phyloP scores from a whole-genome alignment of 192 early-diverging fungal genomes.

The Linnemannia hyalina region DNA sequence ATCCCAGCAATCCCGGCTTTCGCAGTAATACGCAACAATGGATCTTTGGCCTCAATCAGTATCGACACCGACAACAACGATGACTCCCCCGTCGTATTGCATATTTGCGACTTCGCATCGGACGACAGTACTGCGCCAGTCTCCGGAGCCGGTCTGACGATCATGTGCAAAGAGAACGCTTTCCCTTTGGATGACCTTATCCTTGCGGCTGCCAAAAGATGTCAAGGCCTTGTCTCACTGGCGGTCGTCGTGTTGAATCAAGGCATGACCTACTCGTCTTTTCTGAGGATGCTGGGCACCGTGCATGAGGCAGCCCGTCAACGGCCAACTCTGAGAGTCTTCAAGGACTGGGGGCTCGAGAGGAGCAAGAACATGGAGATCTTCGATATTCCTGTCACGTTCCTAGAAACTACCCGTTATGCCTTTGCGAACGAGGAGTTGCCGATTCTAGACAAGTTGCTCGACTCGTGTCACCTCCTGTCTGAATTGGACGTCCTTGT shows the following conservation, averaged over 20 bases:
- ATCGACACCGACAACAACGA: neutral
- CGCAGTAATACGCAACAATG: neutral
- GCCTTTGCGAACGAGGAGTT: neutral
- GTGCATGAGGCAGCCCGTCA: neutral
- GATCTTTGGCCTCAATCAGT: neutral
- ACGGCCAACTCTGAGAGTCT: neutral
- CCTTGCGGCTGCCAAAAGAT: neutral
- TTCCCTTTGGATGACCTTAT: neutral
- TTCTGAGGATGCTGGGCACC: neutral
- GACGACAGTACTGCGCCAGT: neutral
- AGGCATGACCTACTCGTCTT: neutral
- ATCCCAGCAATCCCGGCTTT: neutral
- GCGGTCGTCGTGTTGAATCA: neutral
- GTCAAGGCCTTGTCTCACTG: neutral
- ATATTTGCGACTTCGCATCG: neutral
- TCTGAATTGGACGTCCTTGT: neutral
- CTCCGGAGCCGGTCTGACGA: neutral
- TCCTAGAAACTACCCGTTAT: neutral
- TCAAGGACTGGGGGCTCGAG: neutral
- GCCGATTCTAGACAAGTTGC: neutral
- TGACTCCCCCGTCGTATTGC: neutral
- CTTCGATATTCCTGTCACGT: neutral
- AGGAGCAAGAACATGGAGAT: neutral
- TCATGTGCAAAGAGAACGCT: neutral
- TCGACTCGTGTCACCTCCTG: neutral